Evolutionary conservation across 2,329 filamentous ascomycete species (phyloP), one percentile per base, ranked within the genome.

Genomic region (Colletotrichum lupini): DNA sequence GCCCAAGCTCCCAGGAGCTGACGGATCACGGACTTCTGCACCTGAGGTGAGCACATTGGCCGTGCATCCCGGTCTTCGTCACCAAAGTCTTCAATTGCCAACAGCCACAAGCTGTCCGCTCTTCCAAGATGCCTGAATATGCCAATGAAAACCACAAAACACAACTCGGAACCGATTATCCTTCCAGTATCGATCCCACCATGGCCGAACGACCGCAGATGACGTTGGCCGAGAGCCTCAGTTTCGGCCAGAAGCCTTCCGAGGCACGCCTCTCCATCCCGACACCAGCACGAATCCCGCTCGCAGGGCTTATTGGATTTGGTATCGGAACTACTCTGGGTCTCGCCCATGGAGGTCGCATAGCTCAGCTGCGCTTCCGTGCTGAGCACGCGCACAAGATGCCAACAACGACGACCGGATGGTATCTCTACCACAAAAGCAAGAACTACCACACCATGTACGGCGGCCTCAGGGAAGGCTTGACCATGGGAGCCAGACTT

Each of bases 341-440:
- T 30, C 85, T 92, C 22, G 87, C 91, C 7, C 91, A 95, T 68
- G 95, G 94, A 28, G 92, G 92, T 72, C 92, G 92, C 79, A 91
- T 89, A 80, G 90, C 94, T 1, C 92, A 93, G 64, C 87, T 97
- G 71, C 93, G 93, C 52, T 99, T 98, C 85, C 93, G 96, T 68
- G 97, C 97, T 73, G 97, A 99, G 84, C 97, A 99, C 80, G 95
- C 97, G 1, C 97, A 99, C 86, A 94, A 96, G 76, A 91, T 98
- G 75, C 97, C 97, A 24, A 92, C 90, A 4, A 92, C 92, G 1
- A 92, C 94, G 30, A 91, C 92, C 2, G 96, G 95, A 22, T 99
- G 97, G 97, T 99, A 96, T 81, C 90, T 98, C n/a, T 99, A 99
- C 83, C 96, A 98, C 86, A 98, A 98, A 84, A 94, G 92, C 81